These are phyloP conservation scores for Teratosphaeria viscida DNA, from an alignment of 2,329 filamentous ascomycete species.

Conservation along the genomic window DNA sequence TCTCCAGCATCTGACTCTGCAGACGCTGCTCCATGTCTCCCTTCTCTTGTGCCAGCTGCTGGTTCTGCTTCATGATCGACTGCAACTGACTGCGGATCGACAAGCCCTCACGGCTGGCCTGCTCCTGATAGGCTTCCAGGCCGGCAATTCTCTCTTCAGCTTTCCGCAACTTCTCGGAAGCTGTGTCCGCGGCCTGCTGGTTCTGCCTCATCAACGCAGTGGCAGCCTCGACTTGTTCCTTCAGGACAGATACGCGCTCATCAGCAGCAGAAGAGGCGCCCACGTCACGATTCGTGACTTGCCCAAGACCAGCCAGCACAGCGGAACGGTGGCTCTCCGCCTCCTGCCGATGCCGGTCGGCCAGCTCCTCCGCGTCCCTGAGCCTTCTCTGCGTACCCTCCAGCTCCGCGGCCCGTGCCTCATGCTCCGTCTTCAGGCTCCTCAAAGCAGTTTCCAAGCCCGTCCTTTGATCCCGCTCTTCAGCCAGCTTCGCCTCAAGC, in stretches of 20 bases:
- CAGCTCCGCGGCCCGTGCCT: slow-evolving; percentile 67
- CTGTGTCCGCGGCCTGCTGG: slow-evolving; percentile 74
- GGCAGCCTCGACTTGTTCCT: slow-evolving; percentile 67
- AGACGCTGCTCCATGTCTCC: slow-evolving; percentile 73
- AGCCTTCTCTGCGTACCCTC: slow-evolving; percentile 63
- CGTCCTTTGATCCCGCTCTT: slow-evolving; percentile 69
- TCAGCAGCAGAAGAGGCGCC: slow-evolving; percentile 43
- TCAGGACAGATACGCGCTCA: slow-evolving; percentile 62
- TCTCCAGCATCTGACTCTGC: slow-evolving; percentile 78
- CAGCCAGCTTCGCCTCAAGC: slow-evolving; percentile 70
- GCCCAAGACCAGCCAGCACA: slow-evolving; percentile 72
- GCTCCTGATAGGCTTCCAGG: slow-evolving; percentile 92
- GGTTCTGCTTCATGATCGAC: slow-evolving; percentile 68
- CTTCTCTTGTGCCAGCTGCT: slow-evolving; percentile 70
- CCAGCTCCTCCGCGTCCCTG: slow-evolving; percentile 76
- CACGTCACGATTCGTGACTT: slow-evolving; percentile 49
- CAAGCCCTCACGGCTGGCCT: slow-evolving; percentile 86
- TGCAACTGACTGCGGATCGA: slow-evolving; percentile 85
- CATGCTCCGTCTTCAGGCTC: slow-evolving; percentile 71
- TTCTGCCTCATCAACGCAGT: slow-evolving; percentile 77
- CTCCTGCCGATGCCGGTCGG: slow-evolving; percentile 77
- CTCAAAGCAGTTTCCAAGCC: slow-evolving; percentile 64
- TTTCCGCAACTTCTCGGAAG: slow-evolving; percentile 77
- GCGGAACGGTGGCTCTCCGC: slow-evolving; percentile 75
- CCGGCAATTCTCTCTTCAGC: slow-evolving; percentile 96